phyloP scores from a whole-genome alignment of 345 rosid species.

The Lumnitzera racemosa region DNA sequence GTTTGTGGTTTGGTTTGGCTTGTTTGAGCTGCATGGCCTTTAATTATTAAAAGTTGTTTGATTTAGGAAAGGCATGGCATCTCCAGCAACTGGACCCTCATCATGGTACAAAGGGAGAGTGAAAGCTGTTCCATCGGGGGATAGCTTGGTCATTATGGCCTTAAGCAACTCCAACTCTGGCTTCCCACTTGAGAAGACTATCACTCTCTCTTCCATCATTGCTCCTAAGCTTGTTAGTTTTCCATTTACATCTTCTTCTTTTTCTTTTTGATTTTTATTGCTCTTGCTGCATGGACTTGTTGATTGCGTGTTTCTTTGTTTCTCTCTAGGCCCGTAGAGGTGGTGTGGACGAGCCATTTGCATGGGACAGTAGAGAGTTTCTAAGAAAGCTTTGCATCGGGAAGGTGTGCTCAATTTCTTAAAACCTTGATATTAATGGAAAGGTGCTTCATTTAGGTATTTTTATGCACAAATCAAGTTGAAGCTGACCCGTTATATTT shows the following conservation, averaged over 20 bases:
- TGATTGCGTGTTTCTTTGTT: background rate
- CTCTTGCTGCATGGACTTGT: background rate
- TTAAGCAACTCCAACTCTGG: conserved; percentile 53
- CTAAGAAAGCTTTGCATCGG: conserved; percentile 95
- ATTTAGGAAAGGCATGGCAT: no score
- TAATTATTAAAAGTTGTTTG: no score
- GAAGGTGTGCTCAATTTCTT: conserved; percentile 42
- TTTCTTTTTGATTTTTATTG: background rate
- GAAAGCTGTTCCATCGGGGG: conserved; percentile 86
- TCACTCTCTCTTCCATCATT: conserved; percentile 70
- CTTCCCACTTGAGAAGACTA: conserved; percentile 82
- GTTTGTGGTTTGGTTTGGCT: no score
- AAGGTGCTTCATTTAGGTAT: background rate
- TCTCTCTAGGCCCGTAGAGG: conserved; percentile 30
- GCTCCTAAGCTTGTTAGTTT: conserved; percentile 70
- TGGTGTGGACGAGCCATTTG: conserved; percentile 86
- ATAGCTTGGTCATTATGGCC: conserved; percentile 68
- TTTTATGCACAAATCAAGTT: conserved; percentile 1
- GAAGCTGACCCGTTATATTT: background rate
- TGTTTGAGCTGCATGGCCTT: no score
- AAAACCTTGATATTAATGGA: conserved; percentile 1
- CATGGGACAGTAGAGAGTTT: conserved; percentile 93
- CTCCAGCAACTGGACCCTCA: conserved; percentile 23
- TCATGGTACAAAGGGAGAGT: conserved; percentile 71
- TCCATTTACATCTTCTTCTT: no score